Evolutionary conservation across 176 grass and related monocot genomes (phyloP).

Genomic region (Tillandsia leiboldiana): DNA sequence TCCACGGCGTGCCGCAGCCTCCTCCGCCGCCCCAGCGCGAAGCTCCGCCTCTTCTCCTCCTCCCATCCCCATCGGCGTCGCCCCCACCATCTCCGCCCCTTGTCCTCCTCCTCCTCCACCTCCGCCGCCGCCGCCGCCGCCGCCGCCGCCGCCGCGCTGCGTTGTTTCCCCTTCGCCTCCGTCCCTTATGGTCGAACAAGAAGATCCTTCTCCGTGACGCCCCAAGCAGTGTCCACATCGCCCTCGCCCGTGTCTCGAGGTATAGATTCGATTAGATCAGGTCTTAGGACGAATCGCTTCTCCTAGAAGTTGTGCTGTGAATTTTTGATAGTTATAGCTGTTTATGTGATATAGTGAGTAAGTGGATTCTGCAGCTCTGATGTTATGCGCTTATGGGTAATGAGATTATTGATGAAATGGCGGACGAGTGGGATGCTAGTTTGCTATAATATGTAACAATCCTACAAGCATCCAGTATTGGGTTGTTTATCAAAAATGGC

Average conservation of each 20-base stretch:
- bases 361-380: too few relatives aligned
- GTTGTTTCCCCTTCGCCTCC: conserved; percentile 23
- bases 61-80: conserved; percentile 9
- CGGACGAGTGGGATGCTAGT: too few relatives aligned
- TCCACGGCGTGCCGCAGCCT: conserved; percentile 40
- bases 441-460: too few relatives aligned
- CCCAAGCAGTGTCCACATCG: conserved; percentile 68
- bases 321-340: too few relatives aligned
- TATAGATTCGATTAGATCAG: conserved; percentile 8
- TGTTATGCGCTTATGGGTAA: too few relatives aligned
- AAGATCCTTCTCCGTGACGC: conserved; percentile 26
- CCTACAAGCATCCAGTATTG: too few relatives aligned
- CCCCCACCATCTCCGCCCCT: background rate
- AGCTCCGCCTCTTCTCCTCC: conserved; percentile 31
- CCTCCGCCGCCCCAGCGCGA: conserved; percentile 37
- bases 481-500: too few relatives aligned
- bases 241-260: conserved; percentile 55
- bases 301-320: background rate
- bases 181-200: conserved; percentile 13
- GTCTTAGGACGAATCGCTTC: background rate
- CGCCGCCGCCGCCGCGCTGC: conserved; percentile 22
- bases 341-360: too few relatives aligned
- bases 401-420: too few relatives aligned
- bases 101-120: conserved; percentile 30
- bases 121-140: conserved; percentile 13